These are phyloP conservation scores for Colletotrichum lini DNA, from an alignment of 2,329 filamentous ascomycete species.

Conservation along the genomic window DNA sequence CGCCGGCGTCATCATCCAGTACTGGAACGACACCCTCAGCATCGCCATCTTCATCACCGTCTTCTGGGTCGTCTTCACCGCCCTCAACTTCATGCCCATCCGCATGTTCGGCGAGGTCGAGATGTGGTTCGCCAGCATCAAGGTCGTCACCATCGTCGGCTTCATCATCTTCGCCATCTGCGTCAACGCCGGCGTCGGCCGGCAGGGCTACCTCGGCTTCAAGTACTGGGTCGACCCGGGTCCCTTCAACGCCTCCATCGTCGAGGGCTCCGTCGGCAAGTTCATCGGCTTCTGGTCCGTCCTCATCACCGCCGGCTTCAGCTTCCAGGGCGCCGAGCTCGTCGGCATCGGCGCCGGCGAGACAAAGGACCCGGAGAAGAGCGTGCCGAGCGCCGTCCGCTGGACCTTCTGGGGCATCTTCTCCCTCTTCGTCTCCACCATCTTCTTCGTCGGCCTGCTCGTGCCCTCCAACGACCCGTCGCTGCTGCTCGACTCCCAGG, in stretches of 20 bases:
- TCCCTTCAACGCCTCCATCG: conserved; percentile 74
- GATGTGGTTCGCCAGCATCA: conserved; percentile 84
- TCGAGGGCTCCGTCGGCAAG: conserved; percentile 67
- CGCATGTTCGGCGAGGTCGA: conserved; percentile 83
- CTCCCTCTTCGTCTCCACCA: conserved; percentile 73
- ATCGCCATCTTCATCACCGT: conserved; percentile 81
- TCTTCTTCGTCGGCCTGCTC: conserved; percentile 81
- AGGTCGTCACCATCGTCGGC: conserved; percentile 81
- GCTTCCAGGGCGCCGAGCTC: conserved; percentile 81
- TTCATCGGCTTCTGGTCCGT: conserved; percentile 80
- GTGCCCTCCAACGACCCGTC: conserved; percentile 73
- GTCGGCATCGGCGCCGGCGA: conserved; percentile 86
- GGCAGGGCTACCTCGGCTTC: conserved; percentile 82
- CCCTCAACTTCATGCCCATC: conserved; percentile 79
- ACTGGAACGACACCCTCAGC: conserved; percentile 74
- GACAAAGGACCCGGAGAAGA: conserved; percentile 79
- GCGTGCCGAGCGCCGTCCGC: conserved; percentile 79
- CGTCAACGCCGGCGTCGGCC: conserved; percentile 79
- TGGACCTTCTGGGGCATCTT: conserved; percentile 84
- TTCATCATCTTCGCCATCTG: conserved; percentile 85
- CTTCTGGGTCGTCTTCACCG: conserved; percentile 80
- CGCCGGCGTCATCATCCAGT: conserved; percentile 82
- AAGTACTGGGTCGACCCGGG: conserved; percentile 79
- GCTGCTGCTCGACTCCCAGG: conserved; percentile 65
- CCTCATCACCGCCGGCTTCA: conserved; percentile 78